A percentile compares a stretch with the other conserved stretches of the same genome.
These are phyloP conservation scores for Podaxis sp. DNA, from an alignment of 768 basidiomycete species.

Conservation along the genomic window DNA sequence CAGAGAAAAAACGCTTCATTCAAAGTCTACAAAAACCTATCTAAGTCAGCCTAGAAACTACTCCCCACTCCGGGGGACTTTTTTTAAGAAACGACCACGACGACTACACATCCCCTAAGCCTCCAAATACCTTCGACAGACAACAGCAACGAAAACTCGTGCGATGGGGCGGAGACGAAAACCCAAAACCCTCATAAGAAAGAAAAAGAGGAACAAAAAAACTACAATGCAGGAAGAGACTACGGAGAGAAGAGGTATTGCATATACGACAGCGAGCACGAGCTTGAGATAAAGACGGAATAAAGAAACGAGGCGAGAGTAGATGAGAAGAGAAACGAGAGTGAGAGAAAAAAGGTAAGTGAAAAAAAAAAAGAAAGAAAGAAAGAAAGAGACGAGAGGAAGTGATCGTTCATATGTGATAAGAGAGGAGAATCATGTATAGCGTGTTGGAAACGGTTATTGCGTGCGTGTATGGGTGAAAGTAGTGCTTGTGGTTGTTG, in stretches of 20 bases:
- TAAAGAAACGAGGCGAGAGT: neutral
- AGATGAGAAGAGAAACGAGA: neutral
- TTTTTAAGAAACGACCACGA: neutral
- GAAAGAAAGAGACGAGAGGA: neutral
- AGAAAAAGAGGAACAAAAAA: neutral
- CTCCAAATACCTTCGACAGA: too few relatives aligned
- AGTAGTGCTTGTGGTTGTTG: neutral
- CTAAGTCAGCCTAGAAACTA: too few relatives aligned
- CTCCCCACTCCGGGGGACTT: neutral
- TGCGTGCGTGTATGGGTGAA: neutral
- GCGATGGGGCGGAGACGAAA: neutral
- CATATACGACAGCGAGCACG: neutral
- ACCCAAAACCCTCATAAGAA: neutral
- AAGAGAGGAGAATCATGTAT: neutral
- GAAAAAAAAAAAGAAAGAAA: neutral
- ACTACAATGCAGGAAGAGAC: neutral
- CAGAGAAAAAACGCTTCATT: too few relatives aligned
- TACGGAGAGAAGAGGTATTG: neutral
- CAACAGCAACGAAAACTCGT: neutral
- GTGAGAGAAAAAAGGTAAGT: neutral
- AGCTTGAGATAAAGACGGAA: neutral
- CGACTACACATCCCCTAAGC: too few relatives aligned
- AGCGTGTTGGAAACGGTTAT: neutral
- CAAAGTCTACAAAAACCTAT: too few relatives aligned
- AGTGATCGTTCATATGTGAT: neutral